Base-by-base conservation (phyloP, 805 yeast species). In the Kazachstania taianensis region DNA sequence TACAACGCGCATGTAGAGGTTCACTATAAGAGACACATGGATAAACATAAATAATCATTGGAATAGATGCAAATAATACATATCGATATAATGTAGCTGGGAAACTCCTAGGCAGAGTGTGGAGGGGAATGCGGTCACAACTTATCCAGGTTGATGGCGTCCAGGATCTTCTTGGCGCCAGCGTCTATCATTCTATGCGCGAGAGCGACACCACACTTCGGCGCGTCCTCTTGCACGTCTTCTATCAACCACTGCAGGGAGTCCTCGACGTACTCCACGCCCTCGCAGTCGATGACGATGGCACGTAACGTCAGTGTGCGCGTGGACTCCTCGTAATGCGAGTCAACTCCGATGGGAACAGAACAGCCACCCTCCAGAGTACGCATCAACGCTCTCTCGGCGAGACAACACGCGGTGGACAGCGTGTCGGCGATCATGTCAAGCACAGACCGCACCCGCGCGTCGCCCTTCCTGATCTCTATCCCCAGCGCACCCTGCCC, bases 401-500 rank as follows among this genome's bases (percentile, higher is more conserved):
- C 94, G 6, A 75, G 59, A 59, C 97, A 87, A 47, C 94, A 70
- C 41, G 76, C 61, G 1, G 86, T 72, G 3, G 94, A 70, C 5
- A 73, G 68, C 29, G 63, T 57, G 56, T 86, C 78, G 47, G 78
- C 78, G 41, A 89, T 73, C 39, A 72, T 66, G 13, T 68, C 58
- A 47, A 94, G 71, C 14, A 87, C 66, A 37, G 68, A 59, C 46
- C 63, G 63, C 60, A 82, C 72, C 33, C 65, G 62, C 5, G 58
- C 51, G 57, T 92, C 95, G 40, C 69, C 72, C 40, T 70, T 70
- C 49, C 94, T 72, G 46, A 89, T 83, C 62, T 92, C 98, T 19
- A 92, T 65, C 14, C 97, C 98, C 30, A 92, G 62, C 0, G 97
- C 97, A 44, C 98, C 98, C 64, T 92, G 98, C n/a, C 98, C 98